Evolutionary conservation across 768 basidiomycete species (phyloP), one percentile per base, ranked within the genome.

Genomic region (Lentinus brumalis): DNA sequence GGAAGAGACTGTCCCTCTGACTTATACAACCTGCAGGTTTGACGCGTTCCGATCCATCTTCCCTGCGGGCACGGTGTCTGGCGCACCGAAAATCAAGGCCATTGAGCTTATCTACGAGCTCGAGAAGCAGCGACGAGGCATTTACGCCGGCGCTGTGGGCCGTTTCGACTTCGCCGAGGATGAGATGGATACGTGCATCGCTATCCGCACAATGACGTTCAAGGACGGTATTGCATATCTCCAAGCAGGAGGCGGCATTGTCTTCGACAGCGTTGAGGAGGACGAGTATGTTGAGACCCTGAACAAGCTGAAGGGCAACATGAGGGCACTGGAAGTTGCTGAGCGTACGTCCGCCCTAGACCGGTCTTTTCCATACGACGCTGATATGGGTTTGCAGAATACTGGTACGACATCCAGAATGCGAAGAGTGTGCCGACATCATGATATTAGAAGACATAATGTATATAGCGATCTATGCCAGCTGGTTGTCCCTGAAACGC

Each of bases 1-100:
- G 21, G 21, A 26, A 18, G 6, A 16, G 7, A 1, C 9, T 30
- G 35, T 21, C 4, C 57, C 59, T 52, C 21, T 44, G 62, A 42
- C 42, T 14, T 35, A 11, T 21, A 2, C 26, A 26, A 47, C 38
- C 31, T 5, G 2, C 66, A 96, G 96, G 65, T 99, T 98, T 70
- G 96, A 98, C 72, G 97, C 97, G 0, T 98, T 99, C 84, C 86
- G 96, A 10, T 98, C 96, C 26, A 98, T 99, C 65, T 98, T 99
- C 80, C 97, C 97, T 1, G 96, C 96, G 16, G 97, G 97, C 0
- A 99, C 97, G 2, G 97, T 99, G 29, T 98, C 96, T 1, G 97
- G 97, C 26, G 97, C 97, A 35, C 97, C 97, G 2, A 99, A 99
- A 77, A 96, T 99, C 75, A 97, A 96, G 73, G 97, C 97, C 0